Evolutionary conservation across 2,329 filamentous ascomycete genomes (phyloP), one percentile per base, ranked within the genome.

Genomic region (Rutstroemia sp.): DNA sequence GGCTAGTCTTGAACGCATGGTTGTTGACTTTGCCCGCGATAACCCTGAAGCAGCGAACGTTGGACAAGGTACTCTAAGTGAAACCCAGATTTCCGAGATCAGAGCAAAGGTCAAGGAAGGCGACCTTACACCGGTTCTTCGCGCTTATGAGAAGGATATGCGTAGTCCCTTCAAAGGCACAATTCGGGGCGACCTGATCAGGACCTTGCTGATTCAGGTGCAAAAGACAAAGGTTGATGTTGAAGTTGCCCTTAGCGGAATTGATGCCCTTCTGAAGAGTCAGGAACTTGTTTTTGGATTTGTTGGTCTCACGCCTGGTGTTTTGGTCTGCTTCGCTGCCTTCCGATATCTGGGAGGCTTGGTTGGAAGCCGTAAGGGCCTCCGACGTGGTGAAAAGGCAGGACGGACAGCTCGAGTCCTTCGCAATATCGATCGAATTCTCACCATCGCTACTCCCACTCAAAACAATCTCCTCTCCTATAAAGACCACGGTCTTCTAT

Each of bases 151-250:
- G 69, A 85, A 87, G 67, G 92, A 96, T 64, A 77, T 99, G 44
- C 82, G 87, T 52, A 87, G 78, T 48, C 94, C 94, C 1, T 84
- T 99, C 59, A 77, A 85, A 54, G 92, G 92, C 7, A 89, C 92
- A 0, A 73, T 99, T 17, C 82, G 84, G 30, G 94, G 94, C 10
- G 92, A 97, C 65, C 78, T 99, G 27, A 81, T 97, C 38, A 86
- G 92, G 51, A 91, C 92, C 4, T 81, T 99, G 27, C 78, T 99
- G 46, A 97, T 99, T 55, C 94, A 99, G 69, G 86, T 99, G 39
- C 94, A 99, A 68, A 99, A 99, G 78, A 97, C 94, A 21, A 99
- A 99, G 75, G 94, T 99, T 8, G 94, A 99, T 68, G 84, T 99
- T 12, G 94, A 99, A 71, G 86, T 97, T 59, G 94, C 94, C 14